phyloP scores from a whole-genome alignment of 495 filamentous ascomycete genomes.

The Penicillium silybi region DNA sequence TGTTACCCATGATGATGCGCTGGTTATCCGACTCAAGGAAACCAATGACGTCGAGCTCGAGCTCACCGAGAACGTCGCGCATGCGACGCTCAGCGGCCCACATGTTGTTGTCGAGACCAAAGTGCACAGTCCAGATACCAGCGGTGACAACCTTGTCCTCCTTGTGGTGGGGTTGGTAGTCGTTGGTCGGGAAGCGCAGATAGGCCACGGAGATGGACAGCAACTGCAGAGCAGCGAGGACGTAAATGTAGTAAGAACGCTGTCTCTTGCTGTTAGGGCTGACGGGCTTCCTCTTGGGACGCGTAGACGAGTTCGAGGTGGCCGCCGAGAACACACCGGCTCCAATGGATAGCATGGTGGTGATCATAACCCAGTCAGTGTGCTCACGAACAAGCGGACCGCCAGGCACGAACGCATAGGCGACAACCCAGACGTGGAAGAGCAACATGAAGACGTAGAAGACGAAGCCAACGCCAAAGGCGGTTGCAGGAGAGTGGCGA shows the following conservation, averaged over 20 bases:
- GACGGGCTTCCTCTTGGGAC: slow-evolving; percentile 44
- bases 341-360: slow-evolving; percentile 79
- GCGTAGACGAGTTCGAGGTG: slow-evolving; percentile 44
- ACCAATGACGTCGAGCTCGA: slow-evolving; percentile 93
- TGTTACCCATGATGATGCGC: slow-evolving; percentile 99
- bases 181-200: slow-evolving; percentile 89
- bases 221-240: slow-evolving; percentile 69
- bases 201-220: slow-evolving; percentile 78
- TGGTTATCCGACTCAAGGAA: slow-evolving; percentile 92
- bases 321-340: slow-evolving; percentile 77
- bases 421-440: slow-evolving; percentile 97
- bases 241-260: slow-evolving; percentile 69
- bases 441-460: slow-evolving; percentile 88
- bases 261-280: slow-evolving; percentile 51
- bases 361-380: slow-evolving; percentile 90
- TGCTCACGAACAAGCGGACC: slow-evolving; percentile 89
- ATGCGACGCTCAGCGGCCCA: slow-evolving; percentile 95
- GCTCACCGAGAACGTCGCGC: slow-evolving; percentile 84
- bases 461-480: slow-evolving; percentile 84
- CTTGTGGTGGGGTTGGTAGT: slow-evolving; percentile 86
- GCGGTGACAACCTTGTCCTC: slow-evolving; percentile 83
- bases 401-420: slow-evolving; percentile 98
- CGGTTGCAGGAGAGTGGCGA: slow-evolving; percentile 66
- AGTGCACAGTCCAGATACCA: slow-evolving; percentile 99
- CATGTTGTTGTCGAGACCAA: slow-evolving; percentile 98